These are phyloP conservation scores for Fusarium burgessii DNA, from an alignment of 2,329 filamentous ascomycete species.

Conservation along the genomic window DNA sequence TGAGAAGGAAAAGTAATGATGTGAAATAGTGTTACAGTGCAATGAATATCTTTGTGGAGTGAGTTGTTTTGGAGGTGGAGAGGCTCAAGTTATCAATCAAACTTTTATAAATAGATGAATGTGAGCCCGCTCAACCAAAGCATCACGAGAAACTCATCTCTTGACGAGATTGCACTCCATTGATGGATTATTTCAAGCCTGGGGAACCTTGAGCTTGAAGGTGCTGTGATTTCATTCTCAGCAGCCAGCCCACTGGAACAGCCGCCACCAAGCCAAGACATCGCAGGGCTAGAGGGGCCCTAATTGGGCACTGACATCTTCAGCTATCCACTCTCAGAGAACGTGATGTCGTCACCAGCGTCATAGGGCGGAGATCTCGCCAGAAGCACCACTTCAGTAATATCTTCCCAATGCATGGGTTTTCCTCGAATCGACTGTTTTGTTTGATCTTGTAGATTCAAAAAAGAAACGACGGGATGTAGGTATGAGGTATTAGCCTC, in stretches of 20 bases:
- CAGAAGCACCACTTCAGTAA: constrained; percentile 25
- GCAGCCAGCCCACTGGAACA: constrained; percentile 36
- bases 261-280: constrained; percentile 34
- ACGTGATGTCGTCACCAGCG: constrained; percentile 47
- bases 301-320: constrained; percentile 21
- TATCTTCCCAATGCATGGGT: constrained; percentile 15
- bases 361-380: constrained; percentile 46
- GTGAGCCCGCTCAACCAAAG: neutral
- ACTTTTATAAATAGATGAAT: constrained; percentile 9
- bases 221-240: constrained; percentile 30
- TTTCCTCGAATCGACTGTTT: constrained; percentile 1
- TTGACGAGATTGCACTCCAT: neutral
- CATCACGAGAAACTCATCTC: neutral
- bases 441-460: neutral
- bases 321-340: constrained; percentile 14
- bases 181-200: constrained; percentile 1
- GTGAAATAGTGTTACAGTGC: constrained; percentile 12
- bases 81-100: constrained; percentile 20
- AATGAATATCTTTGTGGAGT: neutral
- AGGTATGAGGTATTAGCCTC: constrained; percentile 23
- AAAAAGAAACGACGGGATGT: constrained; percentile 17
- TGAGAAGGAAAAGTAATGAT: constrained; percentile 1
- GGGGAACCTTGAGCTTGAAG: constrained; percentile 36
- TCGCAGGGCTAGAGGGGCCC: neutral
- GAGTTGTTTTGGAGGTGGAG: constrained; percentile 14